Percentiles rank a stretch among this genome's conserved stretches.
Evolutionary conservation across 2,329 filamentous ascomycete species (phyloP).

Genomic region (Arthroderma uncinatum): DNA sequence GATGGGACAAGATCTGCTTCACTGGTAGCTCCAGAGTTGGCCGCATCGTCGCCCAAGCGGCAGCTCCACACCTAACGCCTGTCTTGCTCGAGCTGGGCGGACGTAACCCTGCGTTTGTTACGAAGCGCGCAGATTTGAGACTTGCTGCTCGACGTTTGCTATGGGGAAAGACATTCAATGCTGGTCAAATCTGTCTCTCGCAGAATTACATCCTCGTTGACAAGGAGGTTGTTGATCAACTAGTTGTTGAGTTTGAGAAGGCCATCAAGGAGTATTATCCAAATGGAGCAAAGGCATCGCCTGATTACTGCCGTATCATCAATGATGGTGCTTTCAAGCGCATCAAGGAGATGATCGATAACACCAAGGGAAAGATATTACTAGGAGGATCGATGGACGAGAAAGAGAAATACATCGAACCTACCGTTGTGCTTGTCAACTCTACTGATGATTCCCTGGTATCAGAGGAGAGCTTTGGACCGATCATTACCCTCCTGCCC

Average conservation of each 20-base stretch:
- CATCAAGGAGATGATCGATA: conserved; percentile 84
- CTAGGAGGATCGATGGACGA: conserved; percentile 77
- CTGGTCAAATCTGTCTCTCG: conserved; percentile 82
- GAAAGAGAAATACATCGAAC: conserved; percentile 71
- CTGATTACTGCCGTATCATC: conserved; percentile 69
- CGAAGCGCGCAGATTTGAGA: conserved; percentile 65
- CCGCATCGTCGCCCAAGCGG: conserved; percentile 80
- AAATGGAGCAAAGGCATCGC: conserved; percentile 62
- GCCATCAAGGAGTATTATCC: conserved; percentile 72
- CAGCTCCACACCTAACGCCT: conserved; percentile 77
- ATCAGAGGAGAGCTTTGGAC: conserved; percentile 78
- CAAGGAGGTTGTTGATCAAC: conserved; percentile 55
- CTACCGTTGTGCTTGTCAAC: conserved; percentile 79
- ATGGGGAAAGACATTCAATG: conserved; percentile 80
- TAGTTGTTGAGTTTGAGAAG: conserved; percentile 63
- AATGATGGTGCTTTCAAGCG: conserved; percentile 69
- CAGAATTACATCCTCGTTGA: conserved; percentile 90
- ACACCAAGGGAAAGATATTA: conserved; percentile 69
- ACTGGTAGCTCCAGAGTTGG: conserved; percentile 71
- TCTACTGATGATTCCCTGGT: conserved; percentile 66
- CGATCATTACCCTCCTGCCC: conserved; percentile 73
- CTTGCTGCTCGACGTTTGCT: conserved; percentile 73
- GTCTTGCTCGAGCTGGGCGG: conserved; percentile 84
- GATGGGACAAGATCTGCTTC: conserved; percentile 98
- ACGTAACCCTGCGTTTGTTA: conserved; percentile 82